Percentiles rank a stretch among this genome's conserved stretches.
phyloP scores from a whole-genome alignment of 805 yeast species.

The Yarrowia sp. region DNA sequence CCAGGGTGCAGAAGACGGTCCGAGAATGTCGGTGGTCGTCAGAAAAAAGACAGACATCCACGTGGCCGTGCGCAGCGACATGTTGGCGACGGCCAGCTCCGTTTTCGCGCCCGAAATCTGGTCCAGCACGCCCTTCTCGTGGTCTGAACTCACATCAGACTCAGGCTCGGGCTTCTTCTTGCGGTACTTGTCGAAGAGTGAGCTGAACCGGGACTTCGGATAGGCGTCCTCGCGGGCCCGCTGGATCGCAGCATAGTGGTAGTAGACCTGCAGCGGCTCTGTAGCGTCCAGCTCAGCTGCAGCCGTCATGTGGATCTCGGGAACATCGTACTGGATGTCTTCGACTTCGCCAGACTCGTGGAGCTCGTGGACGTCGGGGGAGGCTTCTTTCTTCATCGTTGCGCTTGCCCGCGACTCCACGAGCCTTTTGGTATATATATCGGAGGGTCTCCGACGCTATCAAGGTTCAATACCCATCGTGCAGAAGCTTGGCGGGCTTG shows the following conservation, averaged over 20 bases:
- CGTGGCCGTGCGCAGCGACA: neutral
- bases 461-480: neutral
- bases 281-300: neutral
- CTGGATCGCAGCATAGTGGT: neutral
- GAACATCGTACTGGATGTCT: neutral
- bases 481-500: neutral
- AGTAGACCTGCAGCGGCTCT: neutral
- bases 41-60: neutral
- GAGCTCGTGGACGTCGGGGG: neutral
- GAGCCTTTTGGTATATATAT: too few relatives aligned
- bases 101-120: neutral
- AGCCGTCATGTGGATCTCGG: neutral
- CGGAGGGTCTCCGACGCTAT: neutral
- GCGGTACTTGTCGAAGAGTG: neutral
- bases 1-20: neutral
- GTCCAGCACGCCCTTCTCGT: neutral
- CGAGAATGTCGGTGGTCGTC: neutral
- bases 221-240: neutral
- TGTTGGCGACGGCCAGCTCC: neutral
- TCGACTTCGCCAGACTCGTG: neutral
- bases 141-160: neutral
- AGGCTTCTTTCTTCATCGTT: neutral
- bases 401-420: too few relatives aligned
- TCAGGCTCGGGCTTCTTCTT: neutral
- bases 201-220: neutral